A percentile compares a stretch with the other conserved stretches of the same genome.
Conservation (phyloP, 2,329 filamentous ascomycete genomes). For the Calonectria crousiana region DNA sequence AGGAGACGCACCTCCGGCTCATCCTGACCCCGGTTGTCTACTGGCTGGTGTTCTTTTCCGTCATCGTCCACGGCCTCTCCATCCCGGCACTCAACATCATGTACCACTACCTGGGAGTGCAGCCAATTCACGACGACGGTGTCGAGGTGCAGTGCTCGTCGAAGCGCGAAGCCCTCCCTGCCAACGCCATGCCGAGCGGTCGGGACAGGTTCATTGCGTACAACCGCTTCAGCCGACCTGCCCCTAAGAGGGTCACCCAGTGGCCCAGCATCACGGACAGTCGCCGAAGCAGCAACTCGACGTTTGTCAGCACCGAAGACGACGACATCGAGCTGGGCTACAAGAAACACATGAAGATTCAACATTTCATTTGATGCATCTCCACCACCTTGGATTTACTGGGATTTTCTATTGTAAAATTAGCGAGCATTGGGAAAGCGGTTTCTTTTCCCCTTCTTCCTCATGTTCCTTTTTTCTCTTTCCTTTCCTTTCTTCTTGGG, state of each 20-base stretch:
- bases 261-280: neutral
- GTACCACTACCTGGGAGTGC: conserved; percentile 44
- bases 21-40: conserved; percentile 55
- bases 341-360: neutral
- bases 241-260: neutral
- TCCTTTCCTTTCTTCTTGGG: neutral
- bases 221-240: conserved; percentile 28
- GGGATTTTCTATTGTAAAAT: neutral
- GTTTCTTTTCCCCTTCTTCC: neutral
- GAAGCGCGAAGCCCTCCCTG: conserved; percentile 7
- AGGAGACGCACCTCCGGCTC: conserved; percentile 50
- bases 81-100: conserved; percentile 51
- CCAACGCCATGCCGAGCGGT: conserved; percentile 3
- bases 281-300: neutral
- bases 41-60: conserved; percentile 49
- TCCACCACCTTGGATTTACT: neutral
- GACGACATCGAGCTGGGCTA: neutral
- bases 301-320: neutral
- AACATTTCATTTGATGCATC: neutral
- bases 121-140: conserved; percentile 48
- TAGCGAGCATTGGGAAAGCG: conserved; percentile 4
- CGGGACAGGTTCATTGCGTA: conserved; percentile 21
- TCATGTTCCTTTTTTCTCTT: neutral
- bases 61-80: conserved; percentile 51
- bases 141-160: conserved; percentile 21